These are phyloP conservation scores for Xylogone sp. DNA, from an alignment of 2,329 filamentous ascomycete species.

Conservation along the genomic window DNA sequence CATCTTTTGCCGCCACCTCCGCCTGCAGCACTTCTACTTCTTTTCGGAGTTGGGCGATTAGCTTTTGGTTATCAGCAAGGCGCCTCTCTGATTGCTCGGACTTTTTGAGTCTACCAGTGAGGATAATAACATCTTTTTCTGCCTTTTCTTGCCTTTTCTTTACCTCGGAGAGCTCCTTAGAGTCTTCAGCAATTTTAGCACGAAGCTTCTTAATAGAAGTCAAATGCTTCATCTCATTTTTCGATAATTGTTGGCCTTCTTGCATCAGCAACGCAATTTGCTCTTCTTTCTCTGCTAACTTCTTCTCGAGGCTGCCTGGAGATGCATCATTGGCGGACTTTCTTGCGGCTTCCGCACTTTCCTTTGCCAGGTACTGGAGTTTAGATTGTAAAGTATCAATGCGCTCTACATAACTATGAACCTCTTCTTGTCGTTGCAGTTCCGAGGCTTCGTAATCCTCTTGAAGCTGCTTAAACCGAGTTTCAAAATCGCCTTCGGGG, in stretches of 20 bases:
- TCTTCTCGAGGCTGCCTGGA: conserved; percentile 67
- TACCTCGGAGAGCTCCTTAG: conserved; percentile 59
- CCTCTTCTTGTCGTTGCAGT: conserved; percentile 69
- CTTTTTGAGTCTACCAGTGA: conserved; percentile 45
- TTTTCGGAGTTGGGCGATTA: conserved; percentile 45
- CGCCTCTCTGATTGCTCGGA: conserved; percentile 53
- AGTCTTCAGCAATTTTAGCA: conserved; percentile 59
- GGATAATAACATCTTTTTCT: conserved; percentile 41
- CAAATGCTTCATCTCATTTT: conserved; percentile 80
- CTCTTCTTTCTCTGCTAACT: conserved; percentile 83
- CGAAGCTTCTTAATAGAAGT: conserved; percentile 79
- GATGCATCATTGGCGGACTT: conserved; percentile 59
- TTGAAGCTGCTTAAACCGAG: conserved; percentile 33
- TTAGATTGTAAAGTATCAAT: conserved; percentile 93
- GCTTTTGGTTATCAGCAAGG: conserved; percentile 48
- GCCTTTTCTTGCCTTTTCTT: conserved; percentile 57
- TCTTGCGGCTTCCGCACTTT: conserved; percentile 72
- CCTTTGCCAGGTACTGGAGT: conserved; percentile 79
- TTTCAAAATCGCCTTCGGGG: conserved; percentile 32
- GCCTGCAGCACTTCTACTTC: conserved; percentile 59
- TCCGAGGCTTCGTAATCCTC: conserved; percentile 25
- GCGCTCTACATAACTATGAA: conserved; percentile 78
- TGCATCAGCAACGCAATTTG: conserved; percentile 87
- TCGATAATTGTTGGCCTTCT: conserved; percentile 85
- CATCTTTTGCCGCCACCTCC: conserved; percentile 60